A percentile compares a stretch with the other conserved stretches of the same genome.
These are phyloP conservation scores for Pseudogymnoascus sp. DNA, from an alignment of 2,329 filamentous ascomycete species.

Conservation along the genomic window DNA sequence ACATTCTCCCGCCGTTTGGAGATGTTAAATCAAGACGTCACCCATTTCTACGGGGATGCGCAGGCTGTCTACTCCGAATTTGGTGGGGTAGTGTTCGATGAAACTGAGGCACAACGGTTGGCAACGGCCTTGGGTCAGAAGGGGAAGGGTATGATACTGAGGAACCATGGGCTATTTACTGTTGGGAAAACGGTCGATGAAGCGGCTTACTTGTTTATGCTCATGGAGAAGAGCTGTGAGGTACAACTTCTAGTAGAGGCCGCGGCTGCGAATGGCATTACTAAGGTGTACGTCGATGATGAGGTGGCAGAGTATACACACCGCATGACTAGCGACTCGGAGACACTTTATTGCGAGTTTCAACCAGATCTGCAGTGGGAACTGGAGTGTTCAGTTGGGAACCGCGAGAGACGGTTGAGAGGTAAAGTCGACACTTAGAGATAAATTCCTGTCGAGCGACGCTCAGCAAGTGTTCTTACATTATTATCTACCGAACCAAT, in stretches of 20 bases:
- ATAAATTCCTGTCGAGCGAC: not conserved
- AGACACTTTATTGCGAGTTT: constrained; percentile 10
- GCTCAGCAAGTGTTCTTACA: too few species aligned
- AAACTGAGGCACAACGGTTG: constrained; percentile 40
- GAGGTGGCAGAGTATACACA: constrained; percentile 65
- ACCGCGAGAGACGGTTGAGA: not conserved
- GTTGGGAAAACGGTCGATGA: constrained; percentile 36
- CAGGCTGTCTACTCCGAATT: constrained; percentile 36
- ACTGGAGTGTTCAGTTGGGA: not conserved
- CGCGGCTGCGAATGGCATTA: constrained; percentile 18
- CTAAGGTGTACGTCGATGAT: constrained; percentile 66
- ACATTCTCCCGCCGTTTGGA: constrained; percentile 18
- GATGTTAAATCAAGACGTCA: constrained; percentile 28
- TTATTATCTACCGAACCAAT: too few species aligned
- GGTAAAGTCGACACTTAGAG: not conserved
- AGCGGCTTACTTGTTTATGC: constrained; percentile 38
- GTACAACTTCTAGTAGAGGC: constrained; percentile 30
- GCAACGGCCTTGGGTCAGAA: constrained; percentile 33
- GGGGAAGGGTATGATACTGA: constrained; percentile 37
- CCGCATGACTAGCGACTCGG: not conserved
- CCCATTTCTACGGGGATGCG: constrained; percentile 33
- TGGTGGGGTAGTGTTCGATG: constrained; percentile 40
- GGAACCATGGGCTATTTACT: constrained; percentile 34
- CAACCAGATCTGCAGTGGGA: constrained; percentile 6
- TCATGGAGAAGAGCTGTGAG: constrained; percentile 37